These are phyloP conservation scores for Huntiella decipiens DNA, from an alignment of 2,329 filamentous ascomycete genomes.

Conservation along the genomic window DNA sequence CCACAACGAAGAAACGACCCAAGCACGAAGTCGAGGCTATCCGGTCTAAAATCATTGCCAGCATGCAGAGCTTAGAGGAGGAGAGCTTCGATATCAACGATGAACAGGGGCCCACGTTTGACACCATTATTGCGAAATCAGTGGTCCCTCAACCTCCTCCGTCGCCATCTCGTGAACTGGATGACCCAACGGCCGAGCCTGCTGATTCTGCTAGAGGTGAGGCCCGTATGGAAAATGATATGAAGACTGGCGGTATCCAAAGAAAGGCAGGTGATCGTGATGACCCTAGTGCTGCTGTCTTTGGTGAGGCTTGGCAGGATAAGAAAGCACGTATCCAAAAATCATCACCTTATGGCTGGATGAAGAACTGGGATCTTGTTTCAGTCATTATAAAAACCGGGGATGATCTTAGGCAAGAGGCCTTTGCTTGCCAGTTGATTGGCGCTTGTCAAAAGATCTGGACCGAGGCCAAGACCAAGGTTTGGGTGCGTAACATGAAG, in stretches of 20 bases:
- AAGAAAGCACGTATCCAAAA: slow-evolving; percentile 72
- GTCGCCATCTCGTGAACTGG: slow-evolving; percentile 3
- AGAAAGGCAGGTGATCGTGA: slow-evolving; percentile 58
- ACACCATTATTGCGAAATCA: slow-evolving; percentile 61
- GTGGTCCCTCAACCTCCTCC: slow-evolving; percentile 29
- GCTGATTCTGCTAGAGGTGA: slow-evolving; percentile 42
- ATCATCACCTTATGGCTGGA: slow-evolving; percentile 70
- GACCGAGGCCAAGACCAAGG: slow-evolving; percentile 51
- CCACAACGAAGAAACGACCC: slow-evolving; percentile 61
- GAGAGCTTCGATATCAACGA: slow-evolving; percentile 66
- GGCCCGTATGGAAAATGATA: slow-evolving; percentile 75
- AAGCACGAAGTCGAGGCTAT: slow-evolving; percentile 68
- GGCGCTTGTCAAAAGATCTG: slow-evolving; percentile 66
- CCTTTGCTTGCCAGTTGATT: slow-evolving; percentile 73
- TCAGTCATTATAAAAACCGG: slow-evolving; percentile 81
- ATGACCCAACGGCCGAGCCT: slow-evolving; percentile 16
- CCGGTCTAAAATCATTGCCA: slow-evolving; percentile 70
- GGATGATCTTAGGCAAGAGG: slow-evolving; percentile 64
- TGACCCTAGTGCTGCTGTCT: slow-evolving; percentile 69
- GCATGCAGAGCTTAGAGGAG: slow-evolving; percentile 75
- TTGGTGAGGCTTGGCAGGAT: slow-evolving; percentile 69
- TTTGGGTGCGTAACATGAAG: slow-evolving; percentile 82
- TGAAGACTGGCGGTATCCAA: slow-evolving; percentile 69
- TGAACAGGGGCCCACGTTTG: slow-evolving; percentile 54
- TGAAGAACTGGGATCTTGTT: slow-evolving; percentile 77